These are phyloP conservation scores for Aspergillus hiratsukae DNA, from an alignment of 2,329 filamentous ascomycete species.

Conservation along the genomic window DNA sequence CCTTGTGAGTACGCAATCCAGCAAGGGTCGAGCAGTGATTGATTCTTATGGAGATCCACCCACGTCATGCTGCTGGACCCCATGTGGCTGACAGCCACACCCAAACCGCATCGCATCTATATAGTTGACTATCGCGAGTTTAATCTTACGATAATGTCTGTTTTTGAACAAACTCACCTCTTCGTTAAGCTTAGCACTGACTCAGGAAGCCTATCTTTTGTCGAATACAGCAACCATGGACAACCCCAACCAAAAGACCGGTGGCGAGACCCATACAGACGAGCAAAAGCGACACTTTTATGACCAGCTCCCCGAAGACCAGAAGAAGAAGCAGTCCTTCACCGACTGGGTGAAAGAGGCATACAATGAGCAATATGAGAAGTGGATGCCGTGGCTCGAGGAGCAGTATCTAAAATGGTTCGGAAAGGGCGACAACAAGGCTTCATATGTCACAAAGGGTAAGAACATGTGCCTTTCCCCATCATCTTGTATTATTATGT, in stretches of 20 bases:
- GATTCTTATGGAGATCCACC: background rate
- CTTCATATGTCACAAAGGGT: conserved; percentile 52
- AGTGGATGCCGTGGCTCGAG: conserved; percentile 55
- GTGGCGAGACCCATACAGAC: conserved; percentile 2
- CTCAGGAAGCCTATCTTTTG: background rate
- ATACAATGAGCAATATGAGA: conserved; percentile 52
- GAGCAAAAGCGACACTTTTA: conserved; percentile 19
- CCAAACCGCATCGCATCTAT: background rate
- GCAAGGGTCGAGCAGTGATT: background rate
- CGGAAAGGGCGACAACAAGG: conserved; percentile 52
- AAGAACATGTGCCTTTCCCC: background rate
- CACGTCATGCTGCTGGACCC: background rate
- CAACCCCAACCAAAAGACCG: background rate
- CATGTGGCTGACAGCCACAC: background rate
- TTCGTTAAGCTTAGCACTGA: too few species aligned
- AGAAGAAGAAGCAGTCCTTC: conserved; percentile 22
- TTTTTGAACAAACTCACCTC: background rate
- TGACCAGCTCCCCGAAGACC: conserved; percentile 11
- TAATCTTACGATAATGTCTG: background rate
- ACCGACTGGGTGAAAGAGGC: conserved; percentile 41
- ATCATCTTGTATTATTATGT: background rate
- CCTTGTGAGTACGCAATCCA: background rate
- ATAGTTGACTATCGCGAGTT: background rate
- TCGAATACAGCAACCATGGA: background rate
- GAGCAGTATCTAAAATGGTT: conserved; percentile 54